These are phyloP conservation scores for Mycena galericulata DNA, from an alignment of 768 basidiomycete genomes.

Conservation along the genomic window DNA sequence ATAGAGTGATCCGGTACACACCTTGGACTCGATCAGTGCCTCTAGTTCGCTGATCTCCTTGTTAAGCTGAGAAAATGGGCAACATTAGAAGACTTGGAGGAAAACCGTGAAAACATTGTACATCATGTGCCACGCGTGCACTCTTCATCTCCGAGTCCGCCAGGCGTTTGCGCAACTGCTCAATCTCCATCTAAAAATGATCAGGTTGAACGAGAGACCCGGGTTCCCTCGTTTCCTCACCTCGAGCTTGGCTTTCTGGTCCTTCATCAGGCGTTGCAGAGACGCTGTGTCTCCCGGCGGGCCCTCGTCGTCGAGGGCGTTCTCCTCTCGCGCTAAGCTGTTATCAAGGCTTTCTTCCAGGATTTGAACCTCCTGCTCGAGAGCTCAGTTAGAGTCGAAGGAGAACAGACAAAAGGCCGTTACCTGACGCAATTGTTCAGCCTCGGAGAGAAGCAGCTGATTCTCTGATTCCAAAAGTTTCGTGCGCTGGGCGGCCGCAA, in stretches of 20 bases:
- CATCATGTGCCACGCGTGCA: conserved; percentile 76
- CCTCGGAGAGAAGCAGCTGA: conserved; percentile 71
- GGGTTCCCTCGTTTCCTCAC: conserved; percentile 41
- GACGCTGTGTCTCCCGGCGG: conserved; percentile 49
- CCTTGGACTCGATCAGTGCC: conserved; percentile 94
- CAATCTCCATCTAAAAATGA: conserved; percentile 65
- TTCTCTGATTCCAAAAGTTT: conserved; percentile 86
- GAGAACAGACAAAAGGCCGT: neutral
- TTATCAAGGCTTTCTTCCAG: conserved; percentile 83
- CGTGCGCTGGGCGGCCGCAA: conserved; percentile 68
- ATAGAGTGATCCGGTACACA: conserved; percentile 45
- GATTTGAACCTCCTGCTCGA: conserved; percentile 73
- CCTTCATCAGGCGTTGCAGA: conserved; percentile 56
- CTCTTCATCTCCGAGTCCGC: conserved; percentile 82
- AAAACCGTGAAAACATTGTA: conserved; percentile 47
- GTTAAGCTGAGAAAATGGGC: conserved; percentile 79
- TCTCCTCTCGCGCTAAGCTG: conserved; percentile 65
- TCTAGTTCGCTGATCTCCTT: conserved; percentile 95
- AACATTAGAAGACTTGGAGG: conserved; percentile 3
- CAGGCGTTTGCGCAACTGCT: conserved; percentile 77
- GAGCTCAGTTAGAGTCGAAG: conserved; percentile 6
- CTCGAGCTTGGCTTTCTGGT: conserved; percentile 66
- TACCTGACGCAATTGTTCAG: conserved; percentile 81
- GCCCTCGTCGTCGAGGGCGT: conserved; percentile 41
- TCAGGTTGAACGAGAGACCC: neutral